Evolutionary conservation across 192 early-diverging fungal genomes (phyloP).

Genomic region (Podila verticillata): DNA sequence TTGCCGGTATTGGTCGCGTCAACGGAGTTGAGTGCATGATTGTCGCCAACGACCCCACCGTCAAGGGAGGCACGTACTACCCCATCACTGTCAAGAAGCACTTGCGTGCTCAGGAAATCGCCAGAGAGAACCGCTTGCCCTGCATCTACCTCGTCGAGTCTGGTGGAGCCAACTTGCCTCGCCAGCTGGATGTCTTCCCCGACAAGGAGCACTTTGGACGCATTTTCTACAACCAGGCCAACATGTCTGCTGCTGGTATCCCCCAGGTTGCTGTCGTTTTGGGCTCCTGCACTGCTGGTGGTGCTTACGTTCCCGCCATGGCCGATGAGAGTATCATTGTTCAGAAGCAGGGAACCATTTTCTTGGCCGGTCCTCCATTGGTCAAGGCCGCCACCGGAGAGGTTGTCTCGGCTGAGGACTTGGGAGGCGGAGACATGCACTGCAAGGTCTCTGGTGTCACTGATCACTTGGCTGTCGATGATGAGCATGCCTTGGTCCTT

Average conservation of each 20-base stretch:
- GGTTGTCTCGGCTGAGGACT: conserved; percentile 89
- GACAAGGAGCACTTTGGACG: conserved; percentile 93
- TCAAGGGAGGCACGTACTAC: conserved; percentile 98
- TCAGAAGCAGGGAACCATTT: conserved; percentile 94
- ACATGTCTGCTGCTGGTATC: conserved; percentile 80
- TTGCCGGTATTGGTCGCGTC: conserved; percentile 96
- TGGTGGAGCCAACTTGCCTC: conserved; percentile 94
- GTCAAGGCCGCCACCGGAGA: conserved; percentile 98
- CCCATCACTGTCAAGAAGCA: conserved; percentile 98
- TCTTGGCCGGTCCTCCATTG: conserved; percentile 94
- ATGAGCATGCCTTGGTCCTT: conserved; percentile 88
- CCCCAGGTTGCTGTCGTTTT: conserved; percentile 98
- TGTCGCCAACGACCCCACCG: conserved; percentile 97
- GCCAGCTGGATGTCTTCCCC: conserved; percentile 96
- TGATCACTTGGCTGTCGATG: conserved; percentile 89
- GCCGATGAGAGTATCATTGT: conserved; percentile 98
- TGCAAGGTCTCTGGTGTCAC: conserved; percentile 93
- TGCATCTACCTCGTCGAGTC: conserved; percentile 96
- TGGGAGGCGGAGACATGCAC: conserved; percentile 96
- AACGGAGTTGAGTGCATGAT: conserved; percentile 95
- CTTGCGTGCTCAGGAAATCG: conserved; percentile 96
- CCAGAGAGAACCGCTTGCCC: conserved; percentile 90
- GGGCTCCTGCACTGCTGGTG: conserved; percentile 97
- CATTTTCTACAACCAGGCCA: conserved; percentile 96
- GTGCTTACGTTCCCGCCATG: conserved; percentile 98